phyloP scores from a whole-genome alignment of 495 filamentous ascomycete genomes.

The Annulohypoxylon maeteangense region DNA sequence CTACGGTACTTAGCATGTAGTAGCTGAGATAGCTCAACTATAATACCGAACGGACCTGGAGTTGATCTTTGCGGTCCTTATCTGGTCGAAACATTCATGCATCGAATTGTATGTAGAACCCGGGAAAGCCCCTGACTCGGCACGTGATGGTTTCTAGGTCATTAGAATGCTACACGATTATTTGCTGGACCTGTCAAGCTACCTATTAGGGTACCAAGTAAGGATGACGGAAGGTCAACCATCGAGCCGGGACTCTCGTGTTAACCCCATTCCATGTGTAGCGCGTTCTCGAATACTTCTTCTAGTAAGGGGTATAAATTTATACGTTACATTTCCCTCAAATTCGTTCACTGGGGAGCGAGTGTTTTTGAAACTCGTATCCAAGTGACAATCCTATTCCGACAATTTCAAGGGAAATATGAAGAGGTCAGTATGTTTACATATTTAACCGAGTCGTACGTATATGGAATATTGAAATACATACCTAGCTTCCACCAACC shows the following conservation, averaged over 20 bases:
- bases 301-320: conserved; percentile 1
- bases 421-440: neutral
- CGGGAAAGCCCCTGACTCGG: neutral
- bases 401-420: neutral
- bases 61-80: conserved; percentile 4
- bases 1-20: too few species aligned
- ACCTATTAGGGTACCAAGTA: neutral
- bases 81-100: conserved; percentile 10
- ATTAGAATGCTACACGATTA: neutral
- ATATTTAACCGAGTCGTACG: neutral
- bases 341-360: neutral
- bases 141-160: neutral
- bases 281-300: conserved; percentile 3
- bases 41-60: neutral
- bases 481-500: neutral
- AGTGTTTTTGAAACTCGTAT: neutral
- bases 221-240: neutral
- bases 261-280: neutral
- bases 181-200: neutral
- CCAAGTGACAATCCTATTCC: neutral
- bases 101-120: neutral
- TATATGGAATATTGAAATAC: neutral
- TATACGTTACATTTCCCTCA: neutral
- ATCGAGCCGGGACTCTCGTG: neutral
- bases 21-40: neutral